Percentiles rank a stretch among this genome's conserved stretches.
These are phyloP conservation scores for Colletotrichum sp. DNA, from an alignment of 2,329 filamentous ascomycete species.

Conservation along the genomic window DNA sequence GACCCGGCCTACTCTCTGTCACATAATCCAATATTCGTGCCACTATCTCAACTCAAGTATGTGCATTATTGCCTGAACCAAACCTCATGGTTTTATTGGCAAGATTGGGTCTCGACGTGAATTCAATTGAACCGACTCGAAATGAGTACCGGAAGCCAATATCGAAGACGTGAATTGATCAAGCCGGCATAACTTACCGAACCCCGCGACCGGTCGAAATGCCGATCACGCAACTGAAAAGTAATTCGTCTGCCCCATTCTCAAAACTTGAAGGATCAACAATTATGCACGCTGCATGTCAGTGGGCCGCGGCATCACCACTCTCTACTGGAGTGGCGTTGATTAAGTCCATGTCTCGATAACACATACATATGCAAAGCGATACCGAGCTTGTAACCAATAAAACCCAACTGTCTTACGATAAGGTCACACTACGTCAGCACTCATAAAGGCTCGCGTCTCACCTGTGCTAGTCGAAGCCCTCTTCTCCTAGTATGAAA, in stretches of 20 bases:
- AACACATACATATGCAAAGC: not conserved
- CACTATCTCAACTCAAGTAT: not conserved
- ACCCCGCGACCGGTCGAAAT: not conserved
- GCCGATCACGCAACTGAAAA: not conserved
- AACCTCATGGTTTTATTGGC: not conserved
- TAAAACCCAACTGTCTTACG: not conserved
- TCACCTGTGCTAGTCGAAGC: not conserved
- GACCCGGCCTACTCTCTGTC: not conserved
- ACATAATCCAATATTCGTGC: not conserved
- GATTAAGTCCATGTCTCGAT: not conserved
- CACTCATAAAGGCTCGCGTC: not conserved
- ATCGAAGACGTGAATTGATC: not conserved
- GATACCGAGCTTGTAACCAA: not conserved
- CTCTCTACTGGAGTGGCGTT: not conserved
- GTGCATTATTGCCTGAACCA: not conserved
- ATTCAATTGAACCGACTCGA: not conserved
- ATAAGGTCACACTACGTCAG: not conserved
- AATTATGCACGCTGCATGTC: not conserved
- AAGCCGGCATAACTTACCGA: not conserved
- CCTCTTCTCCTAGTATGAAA: not conserved
- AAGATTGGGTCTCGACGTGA: not conserved
- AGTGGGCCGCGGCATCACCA: not conserved
- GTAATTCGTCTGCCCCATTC: not conserved
- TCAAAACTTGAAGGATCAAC: not conserved
- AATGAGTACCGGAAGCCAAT: not conserved